These are phyloP conservation scores for Escovopsis sp. DNA, from an alignment of 2,329 filamentous ascomycete species.

Conservation along the genomic window DNA sequence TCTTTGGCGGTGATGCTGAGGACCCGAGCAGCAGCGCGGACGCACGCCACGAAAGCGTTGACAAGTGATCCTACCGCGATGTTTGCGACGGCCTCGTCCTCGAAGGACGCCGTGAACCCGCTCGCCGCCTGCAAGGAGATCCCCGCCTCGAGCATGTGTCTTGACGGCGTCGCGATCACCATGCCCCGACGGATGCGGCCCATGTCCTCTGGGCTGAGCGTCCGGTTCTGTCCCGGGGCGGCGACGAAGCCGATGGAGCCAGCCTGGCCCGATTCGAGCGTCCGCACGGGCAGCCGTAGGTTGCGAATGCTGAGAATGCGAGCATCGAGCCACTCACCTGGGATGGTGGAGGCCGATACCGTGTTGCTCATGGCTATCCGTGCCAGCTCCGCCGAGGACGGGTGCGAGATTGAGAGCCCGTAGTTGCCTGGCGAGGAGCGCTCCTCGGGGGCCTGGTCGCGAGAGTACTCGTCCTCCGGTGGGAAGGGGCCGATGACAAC, in stretches of 20 bases:
- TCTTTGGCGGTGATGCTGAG: constrained; percentile 31
- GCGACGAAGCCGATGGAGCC: constrained; percentile 73
- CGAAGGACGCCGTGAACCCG: constrained; percentile 57
- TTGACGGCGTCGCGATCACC: constrained; percentile 53
- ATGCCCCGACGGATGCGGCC: constrained; percentile 60
- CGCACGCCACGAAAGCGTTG: constrained; percentile 76
- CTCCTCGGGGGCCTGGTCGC: constrained; percentile 26
- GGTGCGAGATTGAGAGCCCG: constrained; percentile 36
- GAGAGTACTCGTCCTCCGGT: constrained; percentile 33
- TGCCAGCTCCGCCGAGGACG: constrained; percentile 36
- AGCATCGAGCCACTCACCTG: constrained; percentile 64
- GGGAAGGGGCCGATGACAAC: constrained; percentile 69
- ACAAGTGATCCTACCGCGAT: constrained; percentile 54
- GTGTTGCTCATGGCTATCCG: constrained; percentile 37
- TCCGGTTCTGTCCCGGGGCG: constrained; percentile 15
- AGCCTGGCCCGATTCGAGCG: constrained; percentile 65
- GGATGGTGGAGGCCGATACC: constrained; percentile 33
- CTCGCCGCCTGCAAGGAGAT: constrained; percentile 48
- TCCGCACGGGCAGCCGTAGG: constrained; percentile 65
- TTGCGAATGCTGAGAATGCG: constrained; percentile 78
- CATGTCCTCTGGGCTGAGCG: constrained; percentile 7
- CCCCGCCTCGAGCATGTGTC: constrained; percentile 39
- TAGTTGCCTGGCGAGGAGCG: constrained; percentile 30
- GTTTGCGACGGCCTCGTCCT: constrained; percentile 42
- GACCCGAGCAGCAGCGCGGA: constrained; percentile 67